Base-by-base conservation (phyloP, 2,329 filamentous ascomycete genomes). In the Curvularia verruculosa region DNA sequence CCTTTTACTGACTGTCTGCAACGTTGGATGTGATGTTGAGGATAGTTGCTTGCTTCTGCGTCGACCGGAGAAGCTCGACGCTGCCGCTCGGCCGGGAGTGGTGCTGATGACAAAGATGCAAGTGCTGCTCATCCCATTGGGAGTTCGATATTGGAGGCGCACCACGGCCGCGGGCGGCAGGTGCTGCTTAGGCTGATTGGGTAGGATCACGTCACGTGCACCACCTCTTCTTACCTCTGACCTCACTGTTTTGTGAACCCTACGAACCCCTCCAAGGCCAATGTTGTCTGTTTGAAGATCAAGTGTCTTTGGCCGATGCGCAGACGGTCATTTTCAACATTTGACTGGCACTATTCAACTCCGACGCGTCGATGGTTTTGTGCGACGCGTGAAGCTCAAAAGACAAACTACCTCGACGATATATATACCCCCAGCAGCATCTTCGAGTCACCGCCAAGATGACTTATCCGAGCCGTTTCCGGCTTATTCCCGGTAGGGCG, bases 31-130 rank as follows among this genome's bases (percentile, higher is more conserved):
- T 31, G 43, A 3, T 37, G 19, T 44, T 24, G 36, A 24, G 51
- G 52, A 34, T 36, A 31, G 5, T 7, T 36, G 15, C 31, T n/a
- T 36, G 34, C 34, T 36, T 13, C 19, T 5, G 0, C 24, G 6
- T 44, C 7, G 5, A 19, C 15, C 34, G 34, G 34, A 36, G 34
- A 15, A 18, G 12, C 13, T 6, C 18, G 6, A 15, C 15, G 18
- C 15, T 43, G 36, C 52, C 52, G 52, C 10, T 45, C 47, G 24
- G 26, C 47, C 47, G 52, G 50, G 21, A n/a, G 6, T 31, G 2
- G 43, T 21, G 18, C 4, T 31, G 28, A 29, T 34, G 43, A 18
- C 40, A 46, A 46, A 19, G 19, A 5, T 3, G 28, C 9, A 8
- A 46, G 26, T 46, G n/a, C n/a, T 8, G 43, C 9, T 34, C 12